phyloP scores from a whole-genome alignment of 257 asterid genomes.

The Penstemon barbatus region DNA sequence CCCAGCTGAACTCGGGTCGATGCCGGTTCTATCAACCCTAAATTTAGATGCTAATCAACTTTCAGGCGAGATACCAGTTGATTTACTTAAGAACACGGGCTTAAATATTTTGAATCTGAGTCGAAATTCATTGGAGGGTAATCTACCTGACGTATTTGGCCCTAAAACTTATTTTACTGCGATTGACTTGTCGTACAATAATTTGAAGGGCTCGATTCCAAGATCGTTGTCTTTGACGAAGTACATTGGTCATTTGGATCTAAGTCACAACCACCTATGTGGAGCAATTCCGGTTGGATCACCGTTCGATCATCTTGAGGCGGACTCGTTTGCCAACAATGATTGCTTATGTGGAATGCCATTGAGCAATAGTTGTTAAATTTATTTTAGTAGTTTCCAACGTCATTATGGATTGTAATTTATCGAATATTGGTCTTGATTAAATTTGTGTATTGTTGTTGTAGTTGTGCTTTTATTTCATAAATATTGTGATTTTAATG shows the following conservation, averaged over 20 bases:
- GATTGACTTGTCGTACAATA: conserved; percentile 47
- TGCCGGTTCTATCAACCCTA: conserved; percentile 55
- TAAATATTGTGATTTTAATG: too few relatives aligned
- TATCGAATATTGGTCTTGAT: too few relatives aligned
- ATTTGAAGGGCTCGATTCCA: conserved; percentile 45
- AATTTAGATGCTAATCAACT: conserved; percentile 45
- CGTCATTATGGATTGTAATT: too few relatives aligned
- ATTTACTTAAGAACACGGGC: conserved; percentile 34
- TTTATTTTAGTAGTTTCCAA: too few relatives aligned
- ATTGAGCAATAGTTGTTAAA: conserved; percentile 6
- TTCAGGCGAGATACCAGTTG: conserved; percentile 43
- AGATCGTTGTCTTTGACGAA: conserved; percentile 38
- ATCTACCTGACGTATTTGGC: conserved; percentile 45
- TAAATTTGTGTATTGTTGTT: too few relatives aligned
- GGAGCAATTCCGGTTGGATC: conserved; percentile 56
- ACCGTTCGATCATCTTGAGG: conserved; percentile 58
- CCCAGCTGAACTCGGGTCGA: conserved; percentile 46
- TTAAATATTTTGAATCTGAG: conserved; percentile 49
- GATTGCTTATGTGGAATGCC: conserved; percentile 64
- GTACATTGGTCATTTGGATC: conserved; percentile 60
- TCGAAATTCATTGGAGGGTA: conserved; percentile 45
- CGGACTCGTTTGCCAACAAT: conserved; percentile 48
- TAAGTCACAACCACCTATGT: conserved; percentile 55
- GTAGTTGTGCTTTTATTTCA: too few relatives aligned
- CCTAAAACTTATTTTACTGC: conserved; percentile 42